Conservation (phyloP, 345 rosid genomes). For the Corchorus capsularis region DNA sequence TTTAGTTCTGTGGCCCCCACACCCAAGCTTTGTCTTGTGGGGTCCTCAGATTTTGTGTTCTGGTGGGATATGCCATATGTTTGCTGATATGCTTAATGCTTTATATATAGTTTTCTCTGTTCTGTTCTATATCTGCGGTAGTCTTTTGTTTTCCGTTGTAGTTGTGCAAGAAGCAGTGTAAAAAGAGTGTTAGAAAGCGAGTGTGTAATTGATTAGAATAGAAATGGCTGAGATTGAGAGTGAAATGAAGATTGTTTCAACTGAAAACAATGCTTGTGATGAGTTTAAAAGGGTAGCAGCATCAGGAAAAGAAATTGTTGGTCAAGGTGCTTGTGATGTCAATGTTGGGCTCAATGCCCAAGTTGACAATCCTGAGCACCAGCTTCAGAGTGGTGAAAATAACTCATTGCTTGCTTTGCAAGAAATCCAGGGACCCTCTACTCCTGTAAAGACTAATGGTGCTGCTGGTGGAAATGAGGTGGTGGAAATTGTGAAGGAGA, state of each 20-base stretch:
- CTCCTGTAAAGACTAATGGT: background rate
- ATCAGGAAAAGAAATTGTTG: background rate
- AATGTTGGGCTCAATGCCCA: background rate
- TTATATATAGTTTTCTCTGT: background rate
- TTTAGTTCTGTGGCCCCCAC: slow-evolving; percentile 22
- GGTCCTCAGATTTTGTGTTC: slow-evolving; percentile 9
- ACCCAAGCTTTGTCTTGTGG: slow-evolving; percentile 1
- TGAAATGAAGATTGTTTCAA: slow-evolving; percentile 1
- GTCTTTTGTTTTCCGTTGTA: slow-evolving; percentile 1
- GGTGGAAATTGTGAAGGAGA: slow-evolving; percentile 4
- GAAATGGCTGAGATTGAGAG: slow-evolving; percentile 7
- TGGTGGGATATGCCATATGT: slow-evolving; percentile 9
- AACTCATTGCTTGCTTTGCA: slow-evolving; percentile 17
- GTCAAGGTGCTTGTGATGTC: background rate
- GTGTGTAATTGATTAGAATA: too few species aligned
- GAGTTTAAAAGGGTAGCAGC: background rate
- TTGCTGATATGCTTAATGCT: background rate
- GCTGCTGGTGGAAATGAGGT: slow-evolving; percentile 4
- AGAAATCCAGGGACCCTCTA: background rate
- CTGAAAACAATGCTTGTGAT: background rate
- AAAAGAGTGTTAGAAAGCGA: background rate
- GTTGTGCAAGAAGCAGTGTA: background rate
- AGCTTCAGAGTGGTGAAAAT: background rate
- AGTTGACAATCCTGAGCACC: background rate
- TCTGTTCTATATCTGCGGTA: background rate